These are phyloP conservation scores for Jamesozyma piceae DNA, from an alignment of 805 yeast genomes.

Conservation along the genomic window DNA sequence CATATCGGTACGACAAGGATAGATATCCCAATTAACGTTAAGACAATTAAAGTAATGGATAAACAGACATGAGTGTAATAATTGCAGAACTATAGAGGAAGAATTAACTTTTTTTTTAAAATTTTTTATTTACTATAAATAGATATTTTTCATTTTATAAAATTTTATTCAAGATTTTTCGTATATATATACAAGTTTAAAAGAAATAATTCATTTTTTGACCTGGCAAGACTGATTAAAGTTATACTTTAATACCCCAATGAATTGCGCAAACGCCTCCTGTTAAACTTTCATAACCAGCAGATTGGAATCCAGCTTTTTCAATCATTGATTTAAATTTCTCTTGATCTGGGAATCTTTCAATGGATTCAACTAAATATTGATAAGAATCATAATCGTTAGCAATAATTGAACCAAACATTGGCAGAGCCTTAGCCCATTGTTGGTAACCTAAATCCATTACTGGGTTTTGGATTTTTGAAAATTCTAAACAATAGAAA, in stretches of 20 bases:
- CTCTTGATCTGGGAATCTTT: constrained; percentile 86
- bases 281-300: constrained; percentile 88
- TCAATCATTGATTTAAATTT: constrained; percentile 84
- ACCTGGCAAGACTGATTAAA: neutral
- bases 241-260: constrained; percentile 78
- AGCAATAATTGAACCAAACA: constrained; percentile 92
- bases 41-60: constrained; percentile 21
- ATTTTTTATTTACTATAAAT: neutral
- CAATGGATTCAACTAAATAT: constrained; percentile 89
- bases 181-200: neutral
- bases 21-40: constrained; percentile 33
- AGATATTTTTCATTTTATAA: neutral
- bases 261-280: constrained; percentile 95
- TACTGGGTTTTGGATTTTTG: constrained; percentile 75
- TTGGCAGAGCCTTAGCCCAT: constrained; percentile 80
- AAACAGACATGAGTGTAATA: neutral
- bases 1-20: constrained; percentile 25
- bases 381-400: constrained; percentile 94
- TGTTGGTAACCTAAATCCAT: constrained; percentile 73
- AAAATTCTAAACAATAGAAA: constrained; percentile 91
- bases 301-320: constrained; percentile 90
- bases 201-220: neutral
- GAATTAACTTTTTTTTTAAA: too few species aligned
- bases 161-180: too few species aligned
- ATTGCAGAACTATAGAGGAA: too few species aligned